These are phyloP conservation scores for Aspergillus aculeatus DNA, from an alignment of 2,329 filamentous ascomycete species.

Conservation along the genomic window DNA sequence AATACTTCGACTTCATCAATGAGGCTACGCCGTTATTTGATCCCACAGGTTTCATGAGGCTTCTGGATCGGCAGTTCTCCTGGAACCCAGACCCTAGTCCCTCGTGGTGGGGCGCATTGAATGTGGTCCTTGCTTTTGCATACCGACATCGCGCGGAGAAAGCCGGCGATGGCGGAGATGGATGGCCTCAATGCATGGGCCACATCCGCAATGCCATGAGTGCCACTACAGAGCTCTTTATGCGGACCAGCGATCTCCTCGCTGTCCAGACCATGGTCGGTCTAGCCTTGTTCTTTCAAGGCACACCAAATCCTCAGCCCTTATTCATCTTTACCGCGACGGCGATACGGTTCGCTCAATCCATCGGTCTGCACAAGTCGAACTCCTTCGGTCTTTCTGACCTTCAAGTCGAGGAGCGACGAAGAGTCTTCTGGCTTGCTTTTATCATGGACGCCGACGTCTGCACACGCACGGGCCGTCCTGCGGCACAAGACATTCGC, in stretches of 20 bases:
- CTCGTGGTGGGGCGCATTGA: conserved; percentile 21
- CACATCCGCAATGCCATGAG: conserved; percentile 23
- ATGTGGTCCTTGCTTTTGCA: conserved; percentile 21
- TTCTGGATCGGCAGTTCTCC: conserved; percentile 18
- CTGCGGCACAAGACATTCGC: conserved; percentile 17
- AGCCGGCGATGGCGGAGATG: conserved; percentile 4
- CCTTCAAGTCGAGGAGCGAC: conserved; percentile 17
- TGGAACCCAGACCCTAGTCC: conserved; percentile 22
- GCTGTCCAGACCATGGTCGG: conserved; percentile 22
- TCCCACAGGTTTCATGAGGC: conserved; percentile 7
- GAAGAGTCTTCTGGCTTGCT: conserved; percentile 22
- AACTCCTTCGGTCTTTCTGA: conserved; percentile 11
- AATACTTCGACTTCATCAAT: conserved; percentile 17
- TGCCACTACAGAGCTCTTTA: conserved; percentile 17
- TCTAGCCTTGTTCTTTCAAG: conserved; percentile 22
- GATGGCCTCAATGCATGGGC: conserved; percentile 20
- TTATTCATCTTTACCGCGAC: conserved; percentile 23
- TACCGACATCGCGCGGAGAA: conserved; percentile 17
- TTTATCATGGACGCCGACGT: conserved; percentile 27
- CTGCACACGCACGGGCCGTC: conserved; percentile 20
- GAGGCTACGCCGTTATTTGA: conserved; percentile 15
- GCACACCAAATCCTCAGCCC: conserved; percentile 23
- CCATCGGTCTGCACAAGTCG: conserved; percentile 22
- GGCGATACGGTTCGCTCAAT: conserved; percentile 24
- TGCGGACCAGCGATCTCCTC: conserved; percentile 17